phyloP scores from a whole-genome alignment of 345 rosid genomes.

The Corymbia maculata region DNA sequence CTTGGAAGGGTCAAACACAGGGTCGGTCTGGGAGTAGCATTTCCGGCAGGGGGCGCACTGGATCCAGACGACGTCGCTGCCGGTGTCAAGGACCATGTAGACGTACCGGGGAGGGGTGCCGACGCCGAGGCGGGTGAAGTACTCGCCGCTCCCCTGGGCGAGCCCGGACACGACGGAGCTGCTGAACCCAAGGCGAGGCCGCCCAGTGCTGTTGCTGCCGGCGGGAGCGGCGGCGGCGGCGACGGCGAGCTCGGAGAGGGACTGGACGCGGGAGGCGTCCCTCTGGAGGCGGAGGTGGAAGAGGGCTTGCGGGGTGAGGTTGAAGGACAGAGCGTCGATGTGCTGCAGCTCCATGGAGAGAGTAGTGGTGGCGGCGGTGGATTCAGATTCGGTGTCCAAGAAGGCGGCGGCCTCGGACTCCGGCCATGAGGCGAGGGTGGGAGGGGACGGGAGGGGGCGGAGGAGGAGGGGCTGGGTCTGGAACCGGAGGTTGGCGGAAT shows the following conservation, averaged over 20 bases:
- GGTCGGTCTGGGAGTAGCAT: slow-evolving; percentile 86
- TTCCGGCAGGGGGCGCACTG: slow-evolving; percentile 87
- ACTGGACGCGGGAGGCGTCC: slow-evolving; percentile 48
- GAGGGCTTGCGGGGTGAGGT: slow-evolving; percentile 46
- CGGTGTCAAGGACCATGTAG: slow-evolving; percentile 87
- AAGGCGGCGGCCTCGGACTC: slow-evolving; percentile 3
- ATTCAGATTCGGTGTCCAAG: slow-evolving; percentile 3
- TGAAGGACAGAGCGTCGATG: slow-evolving; percentile 56
- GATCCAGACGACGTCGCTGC: slow-evolving; percentile 93
- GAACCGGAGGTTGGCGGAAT: slow-evolving; percentile 12
- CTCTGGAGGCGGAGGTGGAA: slow-evolving; percentile 64
- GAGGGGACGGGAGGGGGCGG: slow-evolving; percentile 10
- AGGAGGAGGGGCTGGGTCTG: slow-evolving; percentile 6
- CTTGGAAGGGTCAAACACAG: slow-evolving; percentile 67
- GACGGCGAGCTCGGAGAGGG: slow-evolving; percentile 30
- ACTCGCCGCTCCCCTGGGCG: slow-evolving; percentile 93
- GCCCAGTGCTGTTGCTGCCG: slow-evolving; percentile 8
- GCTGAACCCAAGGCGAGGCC: slow-evolving; percentile 37
- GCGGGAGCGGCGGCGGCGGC: background rate
- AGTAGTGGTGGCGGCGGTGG: slow-evolving; percentile 36
- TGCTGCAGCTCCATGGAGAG: slow-evolving; percentile 41
- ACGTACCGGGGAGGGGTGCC: slow-evolving; percentile 84
- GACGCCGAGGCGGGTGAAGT: slow-evolving; percentile 90
- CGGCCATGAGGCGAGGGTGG: slow-evolving; percentile 2
- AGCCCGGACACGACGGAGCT: slow-evolving; percentile 84